phyloP scores from a whole-genome alignment of 805 yeast species.

The Spathaspora hagerdaliae region DNA sequence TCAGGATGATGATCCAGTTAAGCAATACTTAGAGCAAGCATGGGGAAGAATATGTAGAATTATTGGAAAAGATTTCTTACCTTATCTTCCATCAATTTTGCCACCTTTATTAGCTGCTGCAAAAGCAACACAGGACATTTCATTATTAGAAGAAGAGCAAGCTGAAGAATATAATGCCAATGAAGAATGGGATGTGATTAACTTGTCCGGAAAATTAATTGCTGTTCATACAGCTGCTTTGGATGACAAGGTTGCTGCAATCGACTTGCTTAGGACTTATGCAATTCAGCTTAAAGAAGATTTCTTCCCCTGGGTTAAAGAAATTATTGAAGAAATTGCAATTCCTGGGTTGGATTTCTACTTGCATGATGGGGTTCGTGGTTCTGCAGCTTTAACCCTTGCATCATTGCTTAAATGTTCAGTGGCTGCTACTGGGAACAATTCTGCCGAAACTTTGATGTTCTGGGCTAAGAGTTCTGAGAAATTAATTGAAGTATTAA shows the following conservation, averaged over 20 bases:
- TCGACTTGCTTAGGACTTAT: conserved; percentile 80
- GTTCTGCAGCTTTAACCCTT: conserved; percentile 80
- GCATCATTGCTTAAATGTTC: conserved; percentile 71
- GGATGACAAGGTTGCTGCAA: conserved; percentile 91
- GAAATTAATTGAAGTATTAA: conserved; percentile 63
- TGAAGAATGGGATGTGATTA: conserved; percentile 94
- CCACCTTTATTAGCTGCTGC: conserved; percentile 89
- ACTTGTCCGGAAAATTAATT: conserved; percentile 84
- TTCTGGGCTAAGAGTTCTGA: conserved; percentile 71
- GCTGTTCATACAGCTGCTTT: conserved; percentile 93
- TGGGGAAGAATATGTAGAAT: conserved; percentile 94
- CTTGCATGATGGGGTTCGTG: conserved; percentile 91
- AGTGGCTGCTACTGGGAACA: conserved; percentile 50
- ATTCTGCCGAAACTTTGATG: conserved; percentile 56
- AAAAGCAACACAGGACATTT: conserved; percentile 83
- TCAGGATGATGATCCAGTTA: conserved; percentile 83
- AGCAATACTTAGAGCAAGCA: conserved; percentile 83
- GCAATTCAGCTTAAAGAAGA: conserved; percentile 79
- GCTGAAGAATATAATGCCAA: conserved; percentile 74
- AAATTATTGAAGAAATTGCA: conserved; percentile 72
- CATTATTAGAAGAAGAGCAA: conserved; percentile 85
- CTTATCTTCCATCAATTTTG: conserved; percentile 76
- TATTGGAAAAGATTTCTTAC: conserved; percentile 80
- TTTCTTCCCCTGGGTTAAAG: conserved; percentile 79
- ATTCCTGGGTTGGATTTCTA: conserved; percentile 88